phyloP scores from a whole-genome alignment of 176 grass and related monocot genomes.

The Urochloa ruziziensis region DNA sequence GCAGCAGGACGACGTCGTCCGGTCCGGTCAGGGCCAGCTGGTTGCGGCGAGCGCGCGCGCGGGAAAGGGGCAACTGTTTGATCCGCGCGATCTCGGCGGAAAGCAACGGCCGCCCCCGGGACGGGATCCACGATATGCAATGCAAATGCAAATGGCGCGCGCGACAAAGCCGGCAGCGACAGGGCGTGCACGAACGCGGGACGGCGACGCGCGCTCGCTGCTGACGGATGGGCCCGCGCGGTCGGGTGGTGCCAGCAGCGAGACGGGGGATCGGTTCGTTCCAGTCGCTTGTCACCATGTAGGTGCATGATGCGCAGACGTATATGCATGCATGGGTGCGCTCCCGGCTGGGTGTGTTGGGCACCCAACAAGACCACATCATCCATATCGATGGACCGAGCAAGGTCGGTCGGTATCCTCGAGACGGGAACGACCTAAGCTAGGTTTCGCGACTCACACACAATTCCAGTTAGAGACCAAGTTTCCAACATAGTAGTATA shows the following conservation, averaged over 20 bases:
- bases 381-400: too few relatives aligned
- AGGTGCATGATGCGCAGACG: neutral
- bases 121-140: too few relatives aligned
- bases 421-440: too few relatives aligned
- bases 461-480: too few relatives aligned
- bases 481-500: too few relatives aligned
- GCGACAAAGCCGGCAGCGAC: too few relatives aligned
- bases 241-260: constrained; percentile 20
- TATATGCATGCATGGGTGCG: neutral
- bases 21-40: neutral
- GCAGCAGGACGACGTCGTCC: neutral
- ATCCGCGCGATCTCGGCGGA: neutral
- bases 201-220: too few relatives aligned
- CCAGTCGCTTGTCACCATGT: too few relatives aligned
- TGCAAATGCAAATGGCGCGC: too few relatives aligned
- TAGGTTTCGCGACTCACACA: neutral
- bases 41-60: neutral
- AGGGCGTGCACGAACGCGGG: too few relatives aligned
- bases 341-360: neutral
- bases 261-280: too few relatives aligned
- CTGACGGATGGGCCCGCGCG: neutral
- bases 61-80: constrained; percentile 22
- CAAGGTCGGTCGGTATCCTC: too few relatives aligned
- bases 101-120: neutral
- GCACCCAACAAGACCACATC: neutral